phyloP scores from a whole-genome alignment of 257 asterid genomes.

The Dorcoceras hygrometricum region DNA sequence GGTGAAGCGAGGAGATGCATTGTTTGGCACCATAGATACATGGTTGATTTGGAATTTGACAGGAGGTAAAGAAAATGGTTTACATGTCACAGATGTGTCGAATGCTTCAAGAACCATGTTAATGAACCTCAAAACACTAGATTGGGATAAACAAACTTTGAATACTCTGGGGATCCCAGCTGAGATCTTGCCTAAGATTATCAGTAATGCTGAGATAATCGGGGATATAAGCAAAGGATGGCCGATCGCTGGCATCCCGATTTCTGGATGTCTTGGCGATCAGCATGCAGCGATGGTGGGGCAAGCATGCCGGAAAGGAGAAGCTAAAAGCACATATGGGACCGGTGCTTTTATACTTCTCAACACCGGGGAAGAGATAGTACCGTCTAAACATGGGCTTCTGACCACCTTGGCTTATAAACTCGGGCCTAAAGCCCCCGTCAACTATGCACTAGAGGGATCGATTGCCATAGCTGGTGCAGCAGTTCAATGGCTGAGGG shows the following conservation, averaged over 20 bases:
- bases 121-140: constrained; percentile 80
- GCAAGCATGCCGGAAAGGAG: constrained; percentile 81
- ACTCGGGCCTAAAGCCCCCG: constrained; percentile 78
- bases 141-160: constrained; percentile 67
- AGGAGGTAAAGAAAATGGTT: constrained; percentile 65
- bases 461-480: constrained; percentile 99
- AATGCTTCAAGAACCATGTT: constrained; percentile 95
- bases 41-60: constrained; percentile 97
- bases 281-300: constrained; percentile 98
- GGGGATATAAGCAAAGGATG: constrained; percentile 70
- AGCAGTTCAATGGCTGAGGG: constrained; percentile 97
- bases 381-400: constrained; percentile 68
- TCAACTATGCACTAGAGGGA: constrained; percentile 90
- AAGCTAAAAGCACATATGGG: constrained; percentile 93
- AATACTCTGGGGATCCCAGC: constrained; percentile 48
- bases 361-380: constrained; percentile 68
- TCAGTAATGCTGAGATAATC: constrained; percentile 71
- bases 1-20: constrained; percentile 65
- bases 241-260: constrained; percentile 76
- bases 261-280: constrained; percentile 92
- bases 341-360: constrained; percentile 90
- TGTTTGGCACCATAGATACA: constrained; percentile 87
- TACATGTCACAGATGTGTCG: constrained; percentile 83
- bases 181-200: constrained; percentile 61
- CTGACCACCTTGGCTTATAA: constrained; percentile 81